Evolutionary conservation across 2,329 filamentous ascomycete genomes (phyloP), one percentile per base, ranked within the genome.

Genomic region (Exutisphaerella laricina): DNA sequence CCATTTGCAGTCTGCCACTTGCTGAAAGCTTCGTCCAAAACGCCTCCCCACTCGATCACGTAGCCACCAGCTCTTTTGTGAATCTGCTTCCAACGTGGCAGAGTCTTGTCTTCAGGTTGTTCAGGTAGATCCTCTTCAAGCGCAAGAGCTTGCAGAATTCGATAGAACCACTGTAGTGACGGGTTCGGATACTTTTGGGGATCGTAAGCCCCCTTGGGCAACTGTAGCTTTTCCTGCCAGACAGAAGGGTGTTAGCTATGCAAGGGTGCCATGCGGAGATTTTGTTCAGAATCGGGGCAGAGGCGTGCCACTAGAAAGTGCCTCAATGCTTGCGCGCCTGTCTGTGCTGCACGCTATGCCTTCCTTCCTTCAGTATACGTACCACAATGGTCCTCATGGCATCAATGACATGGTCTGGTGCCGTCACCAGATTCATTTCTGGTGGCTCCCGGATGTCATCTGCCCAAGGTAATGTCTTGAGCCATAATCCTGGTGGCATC

Each of bases 141-240:
- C 0, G 92, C 92, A 44, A 96, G 75, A 5, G 86, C 84, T 66
- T 98, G 92, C 1, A 98, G 70, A 33, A 98, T 94, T 49, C 80
- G 83, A 71, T 97, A 98, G 68, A 97, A 92, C 89, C 90, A 98
- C 67, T 98, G 92, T 17, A 98, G 72, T 6, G 85, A 78, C 60
- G 56, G 55, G 39, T 98, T 98, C 0, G 92, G 87, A 58, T 96
- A 97, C 58, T 84, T 92, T 1, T 73, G 71, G 1, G 90, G 89
- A 53, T 94, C 84, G 60, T 94, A 98, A 22, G 78, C 73, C 4
- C 78, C 88, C 58, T 86, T 89, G 0, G 92, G 92, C 5, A 98
- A 77, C 61, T 95, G 88, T 1, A 96, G 70, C 54, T 94, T 88
- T 60, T 92, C n/a, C n/a, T n/a, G n/a, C n/a, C n/a, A n/a, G n/a